Evolutionary conservation across 805 yeast genomes (phyloP).

Genomic region (Metschnikowia gelsemii): DNA sequence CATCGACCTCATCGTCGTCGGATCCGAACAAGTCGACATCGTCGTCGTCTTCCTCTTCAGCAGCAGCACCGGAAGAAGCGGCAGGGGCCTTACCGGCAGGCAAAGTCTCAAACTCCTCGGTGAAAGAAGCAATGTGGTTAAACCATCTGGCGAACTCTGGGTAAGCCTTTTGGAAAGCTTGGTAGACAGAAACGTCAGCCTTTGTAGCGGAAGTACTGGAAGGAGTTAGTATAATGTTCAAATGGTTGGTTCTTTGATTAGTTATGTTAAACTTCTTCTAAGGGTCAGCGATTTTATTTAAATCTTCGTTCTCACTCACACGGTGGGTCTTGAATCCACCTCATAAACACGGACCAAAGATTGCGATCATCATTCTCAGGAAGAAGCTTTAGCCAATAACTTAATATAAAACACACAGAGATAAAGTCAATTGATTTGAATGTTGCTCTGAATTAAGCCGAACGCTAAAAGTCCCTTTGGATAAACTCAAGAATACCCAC

Average conservation of each 20-base stretch:
- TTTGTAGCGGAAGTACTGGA: conserved; percentile 85
- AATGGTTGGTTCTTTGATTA: not conserved
- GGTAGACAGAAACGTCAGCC: conserved; percentile 92
- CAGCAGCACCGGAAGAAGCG: conserved; percentile 46
- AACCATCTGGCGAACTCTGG: conserved; percentile 98
- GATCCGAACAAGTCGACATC: conserved; percentile 96
- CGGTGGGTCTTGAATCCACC: conserved; percentile 95
- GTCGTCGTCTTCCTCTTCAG: conserved; percentile 67
- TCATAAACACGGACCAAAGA: conserved; percentile 96
- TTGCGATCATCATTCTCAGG: conserved; percentile 59
- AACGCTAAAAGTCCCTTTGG: no score
- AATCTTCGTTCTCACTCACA: conserved; percentile 72
- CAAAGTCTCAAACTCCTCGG: conserved; percentile 76
- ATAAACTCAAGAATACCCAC: no score
- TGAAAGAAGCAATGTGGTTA: conserved; percentile 94
- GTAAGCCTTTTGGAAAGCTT: conserved; percentile 88
- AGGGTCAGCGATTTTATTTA: conserved; percentile 40
- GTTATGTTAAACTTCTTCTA: conserved; percentile 6
- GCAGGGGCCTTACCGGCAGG: conserved; percentile 77
- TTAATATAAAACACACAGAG: no score
- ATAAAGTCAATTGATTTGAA: not conserved
- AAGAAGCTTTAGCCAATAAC: not conserved
- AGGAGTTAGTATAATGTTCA: conserved; percentile 26
- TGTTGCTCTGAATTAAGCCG: no score
- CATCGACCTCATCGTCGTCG: conserved; percentile 92